A percentile compares a stretch with the other conserved stretches of the same genome.
Evolutionary conservation across 306 rosid species (phyloP).

Genomic region (Fagus crenata): DNA sequence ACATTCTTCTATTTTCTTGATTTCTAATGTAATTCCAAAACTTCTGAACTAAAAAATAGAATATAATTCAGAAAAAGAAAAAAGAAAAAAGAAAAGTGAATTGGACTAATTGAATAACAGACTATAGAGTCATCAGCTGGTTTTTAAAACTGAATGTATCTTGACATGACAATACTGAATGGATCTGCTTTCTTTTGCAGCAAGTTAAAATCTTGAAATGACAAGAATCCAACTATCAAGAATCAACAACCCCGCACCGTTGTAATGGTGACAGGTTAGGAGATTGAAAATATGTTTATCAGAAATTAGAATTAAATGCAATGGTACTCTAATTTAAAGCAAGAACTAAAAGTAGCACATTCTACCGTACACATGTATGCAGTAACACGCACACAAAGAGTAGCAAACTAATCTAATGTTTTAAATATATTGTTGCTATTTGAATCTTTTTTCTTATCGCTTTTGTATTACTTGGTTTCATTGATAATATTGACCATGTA

Average conservation of each 20-base stretch:
- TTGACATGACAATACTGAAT: background rate
- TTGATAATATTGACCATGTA: background rate
- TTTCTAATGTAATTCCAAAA: background rate
- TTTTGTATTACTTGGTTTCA: background rate
- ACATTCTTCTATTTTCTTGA: background rate
- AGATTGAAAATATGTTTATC: background rate
- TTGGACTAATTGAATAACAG: background rate
- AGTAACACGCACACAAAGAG: background rate
- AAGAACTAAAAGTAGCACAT: background rate
- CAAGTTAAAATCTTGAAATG: background rate
- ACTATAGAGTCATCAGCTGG: background rate
- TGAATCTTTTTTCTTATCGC: background rate
- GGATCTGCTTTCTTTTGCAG: background rate
- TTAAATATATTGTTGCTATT: background rate
- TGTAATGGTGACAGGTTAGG: slow-evolving; percentile 2
- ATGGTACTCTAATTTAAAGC: too few relatives aligned
- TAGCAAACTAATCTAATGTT: background rate
- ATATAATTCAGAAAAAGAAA: background rate
- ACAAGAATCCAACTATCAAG: background rate
- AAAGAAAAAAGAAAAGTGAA: background rate
- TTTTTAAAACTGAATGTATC: background rate
- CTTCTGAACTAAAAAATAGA: background rate
- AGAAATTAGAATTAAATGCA: too few relatives aligned
- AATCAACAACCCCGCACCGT: background rate
- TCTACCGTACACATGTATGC: too few relatives aligned